Evolutionary conservation across 2,329 filamentous ascomycete genomes (phyloP), one percentile per base, ranked within the genome.

Genomic region (Ilyonectria mors-panacis): DNA sequence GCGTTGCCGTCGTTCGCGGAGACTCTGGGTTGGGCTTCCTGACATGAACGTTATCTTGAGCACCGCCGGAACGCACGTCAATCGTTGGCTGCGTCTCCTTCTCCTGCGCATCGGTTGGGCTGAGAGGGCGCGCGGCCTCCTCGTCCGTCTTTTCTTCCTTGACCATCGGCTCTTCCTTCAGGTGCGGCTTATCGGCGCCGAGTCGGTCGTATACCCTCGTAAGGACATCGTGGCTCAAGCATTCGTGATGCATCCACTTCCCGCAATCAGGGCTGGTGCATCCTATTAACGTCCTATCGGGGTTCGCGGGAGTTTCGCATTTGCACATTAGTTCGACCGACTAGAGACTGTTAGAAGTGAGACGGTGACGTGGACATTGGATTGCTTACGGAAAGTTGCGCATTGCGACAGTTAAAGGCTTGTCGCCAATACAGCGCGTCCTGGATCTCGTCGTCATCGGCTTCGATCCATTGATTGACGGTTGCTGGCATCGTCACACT

Each of bases 381-480:
- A 30, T 54, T 47, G 77, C 87, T 73, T 83, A 91, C 89, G 57
- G 89, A 90, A 26, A 91, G 83, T 69, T 89, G 86, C 64, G 85
- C 80, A 37, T 84, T 88, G 48, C 85, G 81, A 59, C 87, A 85
- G 71, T 92, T 87, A 33, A 89, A 86, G 0, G 87, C 89, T 74
- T 92, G 90, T 21, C 90, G 82, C 89, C 89, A 92, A 75, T 91
- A 92, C 4, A 91, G 79, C 15, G 85, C 86, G 64, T 85, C 82
- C 65, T 89, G 86, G 0, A 88, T 84, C 71, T 91, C 87, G 17
- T 90, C 88, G 64, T 94, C 91, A 66, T 92, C 88, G 28, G 88
- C 82, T 73, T 94, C 92, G 45, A 89, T 86, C 90, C 92, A 93
- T 72, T 92, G 87, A 65, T 88, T 87, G 19, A 94, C 88, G 6